phyloP scores from a whole-genome alignment of 495 filamentous ascomycete species.

The Podospora tetraspora region DNA sequence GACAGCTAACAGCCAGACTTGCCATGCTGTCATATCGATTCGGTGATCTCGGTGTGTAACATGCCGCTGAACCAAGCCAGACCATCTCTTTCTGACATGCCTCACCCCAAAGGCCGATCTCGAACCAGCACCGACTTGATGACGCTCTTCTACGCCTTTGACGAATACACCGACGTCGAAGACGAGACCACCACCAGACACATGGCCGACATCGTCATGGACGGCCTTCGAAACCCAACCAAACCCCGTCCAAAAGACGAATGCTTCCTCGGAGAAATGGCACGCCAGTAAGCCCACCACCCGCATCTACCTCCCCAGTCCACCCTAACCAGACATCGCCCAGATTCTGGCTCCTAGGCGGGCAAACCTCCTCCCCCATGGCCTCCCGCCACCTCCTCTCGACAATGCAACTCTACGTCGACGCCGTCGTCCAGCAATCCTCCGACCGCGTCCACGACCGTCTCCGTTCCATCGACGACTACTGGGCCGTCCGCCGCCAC shows the following conservation, averaged over 20 bases:
- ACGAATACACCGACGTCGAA: constrained; percentile 11
- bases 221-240: constrained; percentile 1
- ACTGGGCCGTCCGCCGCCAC: constrained; percentile 5
- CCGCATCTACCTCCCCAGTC: not conserved
- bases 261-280: constrained; percentile 2
- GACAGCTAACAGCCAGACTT: not conserved
- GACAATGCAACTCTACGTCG: constrained; percentile 8
- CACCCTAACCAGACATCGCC: not conserved
- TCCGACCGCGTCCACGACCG: constrained; percentile 1
- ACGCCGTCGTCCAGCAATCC: constrained; percentile 8
- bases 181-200: not conserved
- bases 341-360: constrained; percentile 13
- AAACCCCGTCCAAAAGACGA: constrained; percentile 2
- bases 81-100: too few species aligned
- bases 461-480: constrained; percentile 2
- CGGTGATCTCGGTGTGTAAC: not conserved
- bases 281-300: not conserved
- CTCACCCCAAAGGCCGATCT: not conserved
- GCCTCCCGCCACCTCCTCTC: constrained; percentile 5
- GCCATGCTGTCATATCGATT: constrained; percentile 7
- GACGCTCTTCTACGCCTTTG: constrained; percentile 15
- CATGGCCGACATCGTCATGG: constrained; percentile 9
- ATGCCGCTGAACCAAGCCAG: not conserved
- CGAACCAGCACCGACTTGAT: constrained; percentile 7
- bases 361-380: not conserved